These are phyloP conservation scores for Trypanosomatidae sp. DNA, from an alignment of 208 protist species.

Conservation along the genomic window DNA sequence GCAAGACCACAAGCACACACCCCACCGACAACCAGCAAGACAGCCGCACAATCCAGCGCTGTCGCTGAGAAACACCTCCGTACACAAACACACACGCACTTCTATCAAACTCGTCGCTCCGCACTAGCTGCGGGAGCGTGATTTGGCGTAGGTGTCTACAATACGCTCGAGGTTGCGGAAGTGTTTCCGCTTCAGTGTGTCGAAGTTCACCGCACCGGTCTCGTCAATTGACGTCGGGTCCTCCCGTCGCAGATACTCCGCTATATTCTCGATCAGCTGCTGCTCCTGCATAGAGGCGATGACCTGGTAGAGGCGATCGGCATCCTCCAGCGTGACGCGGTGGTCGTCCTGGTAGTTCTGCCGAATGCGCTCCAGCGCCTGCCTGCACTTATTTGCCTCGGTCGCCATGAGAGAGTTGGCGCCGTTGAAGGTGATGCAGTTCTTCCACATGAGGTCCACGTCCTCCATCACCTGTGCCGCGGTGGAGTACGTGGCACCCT, in stretches of 20 bases:
- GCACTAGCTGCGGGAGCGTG: conserved; percentile 16
- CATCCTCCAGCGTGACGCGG: conserved; percentile 39
- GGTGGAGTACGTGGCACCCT: conserved; percentile 43
- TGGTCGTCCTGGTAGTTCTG: conserved; percentile 48
- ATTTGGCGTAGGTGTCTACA: conserved; percentile 42
- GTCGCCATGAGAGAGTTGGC: conserved; percentile 39
- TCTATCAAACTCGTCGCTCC: background rate
- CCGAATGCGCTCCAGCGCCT: conserved; percentile 38
- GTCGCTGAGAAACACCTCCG: too few relatives aligned
- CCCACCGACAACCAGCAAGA: too few relatives aligned
- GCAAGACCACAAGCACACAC: too few relatives aligned
- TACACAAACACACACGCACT: background rate
- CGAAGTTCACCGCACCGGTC: conserved; percentile 49
- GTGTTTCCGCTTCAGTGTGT: conserved; percentile 56
- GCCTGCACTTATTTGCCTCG: conserved; percentile 45
- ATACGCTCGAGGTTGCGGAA: conserved; percentile 52
- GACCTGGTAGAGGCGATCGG: conserved; percentile 44
- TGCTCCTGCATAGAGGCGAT: conserved; percentile 37
- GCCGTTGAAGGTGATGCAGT: conserved; percentile 75
- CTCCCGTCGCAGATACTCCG: conserved; percentile 46
- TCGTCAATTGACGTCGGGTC: conserved; percentile 48
- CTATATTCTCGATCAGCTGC: conserved; percentile 35
- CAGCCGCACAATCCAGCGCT: too few relatives aligned
- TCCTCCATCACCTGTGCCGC: conserved; percentile 55
- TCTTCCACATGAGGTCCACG: conserved; percentile 76